Conservation (phyloP, 2,329 filamentous ascomycete genomes). For the Fusarium devonianum region DNA sequence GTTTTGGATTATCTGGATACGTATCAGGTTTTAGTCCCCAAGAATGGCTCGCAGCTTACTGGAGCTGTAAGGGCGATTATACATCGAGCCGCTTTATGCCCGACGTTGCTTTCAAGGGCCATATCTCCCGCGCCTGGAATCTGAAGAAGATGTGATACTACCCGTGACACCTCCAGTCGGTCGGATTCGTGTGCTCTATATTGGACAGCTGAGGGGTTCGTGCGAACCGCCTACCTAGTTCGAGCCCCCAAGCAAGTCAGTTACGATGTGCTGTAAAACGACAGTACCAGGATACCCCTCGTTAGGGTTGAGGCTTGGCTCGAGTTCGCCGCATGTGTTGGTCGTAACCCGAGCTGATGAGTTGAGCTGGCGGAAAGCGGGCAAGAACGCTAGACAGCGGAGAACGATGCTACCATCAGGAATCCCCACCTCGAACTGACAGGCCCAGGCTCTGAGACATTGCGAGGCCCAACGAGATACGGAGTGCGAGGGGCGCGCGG, state of each 20-base stretch:
- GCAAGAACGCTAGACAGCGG: constrained; percentile 4
- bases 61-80: too few species aligned
- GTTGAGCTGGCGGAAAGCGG: constrained; percentile 10
- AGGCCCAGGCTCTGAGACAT: constrained; percentile 7
- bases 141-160: constrained; percentile 32
- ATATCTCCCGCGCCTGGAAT: constrained; percentile 25
- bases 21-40: too few species aligned
- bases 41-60: too few species aligned
- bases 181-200: constrained; percentile 18
- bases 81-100: constrained; percentile 28
- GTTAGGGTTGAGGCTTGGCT: constrained; percentile 23
- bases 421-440: constrained; percentile 1
- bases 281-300: constrained; percentile 22
- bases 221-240: constrained; percentile 40
- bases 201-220: constrained; percentile 35
- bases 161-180: constrained; percentile 26
- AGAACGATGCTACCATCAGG: constrained; percentile 11
- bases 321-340: constrained; percentile 14
- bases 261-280: constrained; percentile 26
- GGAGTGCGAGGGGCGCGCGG: too few species aligned
- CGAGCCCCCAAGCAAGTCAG: constrained; percentile 34
- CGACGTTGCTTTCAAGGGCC: constrained; percentile 12
- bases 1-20: too few species aligned
- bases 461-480: constrained; percentile 2
- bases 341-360: constrained; percentile 7